Evolutionary conservation across 495 filamentous ascomycete species (phyloP).

Genomic region (Aspergillus nidulans): DNA sequence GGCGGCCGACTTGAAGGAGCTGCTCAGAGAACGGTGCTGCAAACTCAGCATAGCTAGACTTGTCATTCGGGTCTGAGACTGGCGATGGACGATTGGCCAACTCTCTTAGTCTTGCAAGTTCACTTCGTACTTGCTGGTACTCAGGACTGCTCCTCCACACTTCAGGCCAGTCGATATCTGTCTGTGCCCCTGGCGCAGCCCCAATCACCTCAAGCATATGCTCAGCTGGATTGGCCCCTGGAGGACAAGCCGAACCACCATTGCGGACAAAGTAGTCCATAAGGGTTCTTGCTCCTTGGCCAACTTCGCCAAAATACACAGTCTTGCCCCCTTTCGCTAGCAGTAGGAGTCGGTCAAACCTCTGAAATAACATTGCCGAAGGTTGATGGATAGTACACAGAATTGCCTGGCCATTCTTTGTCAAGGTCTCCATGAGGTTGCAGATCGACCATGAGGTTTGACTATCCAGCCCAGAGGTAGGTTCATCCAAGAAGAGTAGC

Average conservation of each 20-base stretch:
- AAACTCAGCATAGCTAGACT: constrained; percentile 41
- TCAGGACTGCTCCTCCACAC: constrained; percentile 76
- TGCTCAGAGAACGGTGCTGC: constrained; percentile 53
- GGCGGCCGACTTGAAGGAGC: constrained; percentile 45
- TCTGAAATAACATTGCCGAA: constrained; percentile 88
- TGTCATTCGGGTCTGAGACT: constrained; percentile 59
- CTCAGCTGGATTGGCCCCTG: constrained; percentile 81
- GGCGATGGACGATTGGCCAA: constrained; percentile 53
- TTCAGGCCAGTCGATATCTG: constrained; percentile 76
- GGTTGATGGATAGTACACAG: constrained; percentile 97
- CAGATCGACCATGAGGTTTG: constrained; percentile 91
- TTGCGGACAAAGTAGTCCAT: constrained; percentile 77
- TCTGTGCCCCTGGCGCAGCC: constrained; percentile 73
- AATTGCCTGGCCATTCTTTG: constrained; percentile 84
- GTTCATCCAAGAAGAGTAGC: constrained; percentile 85
- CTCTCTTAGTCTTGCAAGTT: constrained; percentile 63
- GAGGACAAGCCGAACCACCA: constrained; percentile 63
- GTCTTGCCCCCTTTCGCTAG: constrained; percentile 75
- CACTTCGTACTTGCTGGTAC: constrained; percentile 57
- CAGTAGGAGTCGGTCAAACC: constrained; percentile 89
- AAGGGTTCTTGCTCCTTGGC: constrained; percentile 69
- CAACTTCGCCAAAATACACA: constrained; percentile 89
- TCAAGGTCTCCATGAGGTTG: constrained; percentile 80
- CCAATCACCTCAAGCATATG: constrained; percentile 96
- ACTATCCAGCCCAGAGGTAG: constrained; percentile 81